Evolutionary conservation across 2,329 filamentous ascomycete species (phyloP), one percentile per base, ranked within the genome.

Genomic region (Arthrinium puccinioides): DNA sequence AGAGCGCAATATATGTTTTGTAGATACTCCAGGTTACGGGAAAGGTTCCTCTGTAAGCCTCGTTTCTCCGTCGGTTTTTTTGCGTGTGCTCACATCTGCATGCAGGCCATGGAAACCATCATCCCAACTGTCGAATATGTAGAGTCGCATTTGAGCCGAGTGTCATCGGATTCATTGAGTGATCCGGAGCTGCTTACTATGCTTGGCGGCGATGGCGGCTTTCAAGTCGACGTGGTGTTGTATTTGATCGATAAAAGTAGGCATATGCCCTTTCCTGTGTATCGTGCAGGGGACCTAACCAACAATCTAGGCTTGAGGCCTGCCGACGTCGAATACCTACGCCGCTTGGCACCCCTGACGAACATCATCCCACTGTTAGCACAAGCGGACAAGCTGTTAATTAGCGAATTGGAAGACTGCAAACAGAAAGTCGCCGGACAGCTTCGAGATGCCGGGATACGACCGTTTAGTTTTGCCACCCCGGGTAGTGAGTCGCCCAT

Each of bases 1-100:
- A 31, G 90, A 97, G 55, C 77, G 90, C 21, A 98, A 98, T 54
- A 63, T 98, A 5, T 95, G 87, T 59, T 96, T 98, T 55, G 80
- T 96, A 40, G 90, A 97, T 62, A 90, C 85, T 3, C 78, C 83
- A 9, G 80, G 81, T 10, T 79, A 76, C 57, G 64, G 69, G 27
- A 63, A 56, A 45, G 70, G 68, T 31, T 67, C 64, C 31, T 74
- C 72, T 25, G 71, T 79, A 16, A 19, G 26, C 18, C 36, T 14
- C 20, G 27, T 16, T 16, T 16, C 9, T 37, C 16, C 15, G 27
- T 9, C 10, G 14, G 11, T 10, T 19, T 3, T 9, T n/a, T 18
- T 23, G 11, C 13, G 21, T 2, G n/a, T 29, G 32, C 47, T 54
- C 16, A 54, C 41, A 27, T 16, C 18, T 27, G 34, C 41, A 48